These are phyloP conservation scores for Amaranthus palmeri DNA, from an alignment of 148 eudicot species.

Conservation along the genomic window DNA sequence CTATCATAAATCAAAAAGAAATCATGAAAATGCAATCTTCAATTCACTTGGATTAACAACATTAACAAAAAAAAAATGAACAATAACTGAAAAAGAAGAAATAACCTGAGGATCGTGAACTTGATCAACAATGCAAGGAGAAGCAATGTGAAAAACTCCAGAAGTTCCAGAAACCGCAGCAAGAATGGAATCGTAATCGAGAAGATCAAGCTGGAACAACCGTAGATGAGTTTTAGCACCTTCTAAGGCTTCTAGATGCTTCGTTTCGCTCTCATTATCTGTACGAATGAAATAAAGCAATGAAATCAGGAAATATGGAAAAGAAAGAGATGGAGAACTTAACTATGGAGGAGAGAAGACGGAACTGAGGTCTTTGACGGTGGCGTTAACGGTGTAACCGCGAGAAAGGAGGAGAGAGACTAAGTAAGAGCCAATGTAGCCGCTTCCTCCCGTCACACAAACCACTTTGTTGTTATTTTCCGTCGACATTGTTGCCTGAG, in stretches of 20 bases:
- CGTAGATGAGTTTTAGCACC: slow-evolving; percentile 56
- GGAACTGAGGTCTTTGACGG: slow-evolving; percentile 58
- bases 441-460: slow-evolving; percentile 92
- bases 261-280: slow-evolving; percentile 75
- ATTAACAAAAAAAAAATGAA: not conserved
- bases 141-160: slow-evolving; percentile 87
- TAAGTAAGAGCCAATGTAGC: slow-evolving; percentile 80
- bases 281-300: not conserved
- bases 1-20: slow-evolving; percentile 22
- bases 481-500: not conserved
- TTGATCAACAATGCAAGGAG: slow-evolving; percentile 63
- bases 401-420: slow-evolving; percentile 73
- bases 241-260: slow-evolving; percentile 57
- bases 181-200: slow-evolving; percentile 59
- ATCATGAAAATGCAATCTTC: not conserved
- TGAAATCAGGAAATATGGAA: not conserved
- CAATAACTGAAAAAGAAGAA: not conserved
- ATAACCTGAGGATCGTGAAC: slow-evolving; percentile 67
- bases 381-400: slow-evolving; percentile 92
- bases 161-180: slow-evolving; percentile 43
- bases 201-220: slow-evolving; percentile 76
- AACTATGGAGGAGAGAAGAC: slow-evolving; percentile 1
- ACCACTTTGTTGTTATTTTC: slow-evolving; percentile 37
- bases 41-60: not conserved
- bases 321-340: not conserved